Conservation (phyloP, 345 rosid species). For the Eucalyptus shirleyi region DNA sequence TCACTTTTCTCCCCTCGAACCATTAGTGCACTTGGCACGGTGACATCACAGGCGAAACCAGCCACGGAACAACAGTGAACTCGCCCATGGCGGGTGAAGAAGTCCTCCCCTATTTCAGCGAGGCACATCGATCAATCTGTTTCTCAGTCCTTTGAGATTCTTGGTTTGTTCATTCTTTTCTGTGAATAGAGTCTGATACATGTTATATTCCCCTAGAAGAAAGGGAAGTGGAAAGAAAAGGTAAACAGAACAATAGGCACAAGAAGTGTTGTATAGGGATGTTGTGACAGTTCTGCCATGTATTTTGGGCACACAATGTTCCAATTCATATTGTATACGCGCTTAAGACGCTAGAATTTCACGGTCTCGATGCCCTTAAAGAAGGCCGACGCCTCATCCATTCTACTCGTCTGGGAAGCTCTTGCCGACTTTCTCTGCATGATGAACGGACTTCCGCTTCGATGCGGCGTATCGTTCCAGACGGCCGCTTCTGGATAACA, state of each 20-base stretch:
- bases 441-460: neutral
- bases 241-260: neutral
- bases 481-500: neutral
- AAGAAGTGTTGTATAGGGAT: neutral
- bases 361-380: neutral
- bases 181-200: conserved; percentile 28
- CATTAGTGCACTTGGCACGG: neutral
- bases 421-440: neutral
- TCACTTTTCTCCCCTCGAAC: neutral
- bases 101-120: neutral
- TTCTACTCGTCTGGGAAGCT: neutral
- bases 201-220: neutral
- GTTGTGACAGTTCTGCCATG: neutral
- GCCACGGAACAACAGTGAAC: neutral
- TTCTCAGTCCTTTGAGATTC: neutral
- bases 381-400: neutral
- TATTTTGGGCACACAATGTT: neutral
- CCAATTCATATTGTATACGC: neutral
- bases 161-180: conserved; percentile 37
- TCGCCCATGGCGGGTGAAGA: neutral
- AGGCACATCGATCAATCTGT: neutral
- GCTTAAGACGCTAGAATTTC: neutral
- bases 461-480: neutral
- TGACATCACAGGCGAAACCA: neutral
- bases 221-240: neutral